Conservation (phyloP, 805 yeast genomes). For the Candida methanosorbosa region DNA sequence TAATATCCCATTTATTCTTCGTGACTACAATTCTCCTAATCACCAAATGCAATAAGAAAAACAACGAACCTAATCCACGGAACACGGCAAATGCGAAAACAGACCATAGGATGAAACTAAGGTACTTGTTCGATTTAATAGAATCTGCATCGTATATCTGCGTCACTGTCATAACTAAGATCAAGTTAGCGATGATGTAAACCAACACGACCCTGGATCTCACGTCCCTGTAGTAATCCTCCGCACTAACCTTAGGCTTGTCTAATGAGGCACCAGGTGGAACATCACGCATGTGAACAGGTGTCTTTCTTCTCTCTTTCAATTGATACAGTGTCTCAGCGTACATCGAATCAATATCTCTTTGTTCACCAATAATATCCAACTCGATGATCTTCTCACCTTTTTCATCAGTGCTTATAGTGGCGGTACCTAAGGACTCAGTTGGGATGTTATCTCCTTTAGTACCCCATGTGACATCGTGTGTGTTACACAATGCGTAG, state of each 20-base stretch:
- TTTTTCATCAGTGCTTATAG: slow-evolving; percentile 67
- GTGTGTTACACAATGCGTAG: slow-evolving; percentile 95
- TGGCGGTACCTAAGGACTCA: slow-evolving; percentile 70
- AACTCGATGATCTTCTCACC: slow-evolving; percentile 81
- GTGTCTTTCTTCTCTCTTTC: slow-evolving; percentile 59
- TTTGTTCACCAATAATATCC: slow-evolving; percentile 60
- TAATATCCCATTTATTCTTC: slow-evolving; percentile 23
- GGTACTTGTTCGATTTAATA: slow-evolving; percentile 60
- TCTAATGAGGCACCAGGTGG: slow-evolving; percentile 30
- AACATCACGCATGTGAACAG: slow-evolving; percentile 37
- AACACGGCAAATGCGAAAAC: slow-evolving; percentile 79
- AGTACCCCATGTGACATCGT: slow-evolving; percentile 99
- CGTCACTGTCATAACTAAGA: slow-evolving; percentile 79
- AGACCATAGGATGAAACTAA: slow-evolving; percentile 83
- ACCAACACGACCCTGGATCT: slow-evolving; percentile 90
- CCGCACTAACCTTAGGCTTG: slow-evolving; percentile 35
- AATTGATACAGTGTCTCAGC: slow-evolving; percentile 66
- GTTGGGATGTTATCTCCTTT: slow-evolving; percentile 82
- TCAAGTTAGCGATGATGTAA: slow-evolving; percentile 83
- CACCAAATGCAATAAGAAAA: slow-evolving; percentile 45
- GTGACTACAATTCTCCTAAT: slow-evolving; percentile 24
- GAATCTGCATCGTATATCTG: slow-evolving; percentile 71
- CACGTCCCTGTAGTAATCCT: slow-evolving; percentile 90
- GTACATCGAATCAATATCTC: slow-evolving; percentile 76
- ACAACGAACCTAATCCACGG: slow-evolving; percentile 75